phyloP scores from a whole-genome alignment of 192 early-diverging fungal genomes.

The Polychytrium aggregatum region DNA sequence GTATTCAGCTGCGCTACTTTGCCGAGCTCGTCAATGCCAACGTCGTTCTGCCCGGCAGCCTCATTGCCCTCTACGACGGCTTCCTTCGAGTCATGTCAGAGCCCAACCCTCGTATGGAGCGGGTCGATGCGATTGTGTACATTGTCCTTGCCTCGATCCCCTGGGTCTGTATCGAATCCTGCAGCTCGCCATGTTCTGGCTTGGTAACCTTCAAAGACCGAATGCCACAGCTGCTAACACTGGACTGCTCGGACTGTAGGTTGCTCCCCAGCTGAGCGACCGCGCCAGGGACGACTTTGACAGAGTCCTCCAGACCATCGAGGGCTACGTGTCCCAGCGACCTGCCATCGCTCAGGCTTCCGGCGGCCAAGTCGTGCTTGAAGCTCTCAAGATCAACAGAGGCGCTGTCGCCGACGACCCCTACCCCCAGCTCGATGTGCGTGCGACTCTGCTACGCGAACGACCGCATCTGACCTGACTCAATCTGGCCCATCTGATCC shows the following conservation, averaged over 20 bases:
- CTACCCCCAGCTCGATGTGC: constrained; percentile 19
- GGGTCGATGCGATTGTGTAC: constrained; percentile 61
- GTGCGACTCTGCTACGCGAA: too few relatives aligned
- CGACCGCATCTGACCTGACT: too few relatives aligned
- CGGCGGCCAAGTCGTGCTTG: too few relatives aligned
- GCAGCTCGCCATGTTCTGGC: too few relatives aligned
- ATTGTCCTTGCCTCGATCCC: constrained; percentile 69
- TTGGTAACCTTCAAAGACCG: neutral
- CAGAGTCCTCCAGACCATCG: too few relatives aligned
- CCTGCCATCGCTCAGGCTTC: too few relatives aligned
- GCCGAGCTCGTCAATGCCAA: constrained; percentile 66
- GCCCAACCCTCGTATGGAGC: constrained; percentile 27
- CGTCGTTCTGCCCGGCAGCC: constrained; percentile 55
- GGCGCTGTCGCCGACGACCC: constrained; percentile 17
- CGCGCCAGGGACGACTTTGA: too few relatives aligned
- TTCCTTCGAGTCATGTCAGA: constrained; percentile 49
- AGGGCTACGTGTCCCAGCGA: too few relatives aligned
- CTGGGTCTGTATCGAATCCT: constrained; percentile 35
- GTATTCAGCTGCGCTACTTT: constrained; percentile 52
- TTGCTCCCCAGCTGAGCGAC: too few relatives aligned
- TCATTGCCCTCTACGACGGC: constrained; percentile 50
- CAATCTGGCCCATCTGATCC: too few relatives aligned
- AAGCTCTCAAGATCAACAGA: too few relatives aligned
- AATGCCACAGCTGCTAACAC: neutral
- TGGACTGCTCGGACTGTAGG: too few relatives aligned